Conservation (phyloP, 768 basidiomycete genomes). For the Tulasnella sp. region DNA sequence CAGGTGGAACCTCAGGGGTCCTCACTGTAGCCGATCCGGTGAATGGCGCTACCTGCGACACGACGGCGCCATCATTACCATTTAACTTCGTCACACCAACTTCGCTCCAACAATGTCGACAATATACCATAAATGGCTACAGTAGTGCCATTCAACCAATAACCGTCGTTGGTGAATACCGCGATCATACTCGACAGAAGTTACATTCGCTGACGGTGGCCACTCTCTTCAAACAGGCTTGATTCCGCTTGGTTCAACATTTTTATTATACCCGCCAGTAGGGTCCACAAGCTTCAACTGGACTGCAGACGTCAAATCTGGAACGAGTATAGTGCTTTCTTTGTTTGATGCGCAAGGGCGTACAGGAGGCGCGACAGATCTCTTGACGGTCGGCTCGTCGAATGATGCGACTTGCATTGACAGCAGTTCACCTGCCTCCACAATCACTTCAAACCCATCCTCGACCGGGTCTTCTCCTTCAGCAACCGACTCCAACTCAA, state of each 20-base stretch:
- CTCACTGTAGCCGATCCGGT: slow-evolving; percentile 14
- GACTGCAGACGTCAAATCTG: slow-evolving; percentile 11
- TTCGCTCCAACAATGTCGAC: slow-evolving; percentile 15
- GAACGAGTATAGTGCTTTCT: slow-evolving; percentile 8
- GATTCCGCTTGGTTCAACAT: slow-evolving; percentile 11
- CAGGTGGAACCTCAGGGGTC: slow-evolving; percentile 12
- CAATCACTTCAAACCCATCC: neutral
- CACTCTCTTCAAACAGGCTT: neutral
- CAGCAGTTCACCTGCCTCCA: slow-evolving; percentile 9
- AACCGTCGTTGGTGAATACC: neutral
- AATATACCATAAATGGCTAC: slow-evolving; percentile 6
- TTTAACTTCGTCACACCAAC: slow-evolving; percentile 13
- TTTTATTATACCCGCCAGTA: slow-evolving; percentile 9
- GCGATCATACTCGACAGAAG: too few species aligned
- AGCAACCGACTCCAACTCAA: neutral
- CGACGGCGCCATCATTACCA: neutral
- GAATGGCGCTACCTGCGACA: slow-evolving; percentile 13
- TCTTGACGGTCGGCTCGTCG: slow-evolving; percentile 8
- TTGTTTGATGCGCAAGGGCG: slow-evolving; percentile 10
- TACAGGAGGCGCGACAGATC: slow-evolving; percentile 10
- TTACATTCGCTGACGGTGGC: neutral
- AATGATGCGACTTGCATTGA: slow-evolving; percentile 7
- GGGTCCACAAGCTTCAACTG: slow-evolving; percentile 4
- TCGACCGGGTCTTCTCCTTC: slow-evolving; percentile 1
- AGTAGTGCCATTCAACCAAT: slow-evolving; percentile 3